phyloP scores from a whole-genome alignment of 495 filamentous ascomycete genomes.

The Talaromyces stipitatus region DNA sequence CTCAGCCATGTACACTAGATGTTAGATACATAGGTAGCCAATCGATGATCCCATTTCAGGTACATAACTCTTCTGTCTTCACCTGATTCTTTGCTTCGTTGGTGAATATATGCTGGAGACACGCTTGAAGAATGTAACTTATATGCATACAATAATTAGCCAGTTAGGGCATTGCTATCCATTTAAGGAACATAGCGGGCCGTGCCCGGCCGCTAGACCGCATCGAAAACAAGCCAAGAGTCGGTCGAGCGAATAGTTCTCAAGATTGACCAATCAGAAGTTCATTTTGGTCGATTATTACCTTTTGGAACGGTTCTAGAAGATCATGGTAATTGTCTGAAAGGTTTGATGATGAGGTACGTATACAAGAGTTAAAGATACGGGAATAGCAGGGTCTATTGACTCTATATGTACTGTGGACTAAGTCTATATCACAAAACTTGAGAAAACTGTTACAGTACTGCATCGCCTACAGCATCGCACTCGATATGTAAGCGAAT shows the following conservation, averaged over 20 bases:
- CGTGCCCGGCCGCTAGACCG: background rate
- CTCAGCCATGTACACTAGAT: background rate
- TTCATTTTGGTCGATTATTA: background rate
- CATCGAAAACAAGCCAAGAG: background rate
- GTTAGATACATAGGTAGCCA: background rate
- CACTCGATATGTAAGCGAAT: background rate
- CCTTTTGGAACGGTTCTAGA: background rate
- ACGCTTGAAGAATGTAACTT: background rate
- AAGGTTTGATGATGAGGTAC: too few species aligned
- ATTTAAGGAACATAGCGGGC: background rate
- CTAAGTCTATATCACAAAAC: background rate
- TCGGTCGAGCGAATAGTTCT: too few species aligned
- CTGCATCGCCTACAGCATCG: background rate
- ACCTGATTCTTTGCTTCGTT: too few species aligned
- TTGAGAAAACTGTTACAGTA: background rate
- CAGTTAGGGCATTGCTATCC: background rate
- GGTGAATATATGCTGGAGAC: too few species aligned
- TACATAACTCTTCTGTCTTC: background rate
- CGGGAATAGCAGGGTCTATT: background rate
- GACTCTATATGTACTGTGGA: background rate
- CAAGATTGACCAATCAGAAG: background rate
- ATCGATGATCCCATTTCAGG: background rate
- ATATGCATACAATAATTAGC: background rate
- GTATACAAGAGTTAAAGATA: too few species aligned
- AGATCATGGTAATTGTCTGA: background rate